phyloP scores from a whole-genome alignment of 306 rosid species.

The Vigna nakashimae region DNA sequence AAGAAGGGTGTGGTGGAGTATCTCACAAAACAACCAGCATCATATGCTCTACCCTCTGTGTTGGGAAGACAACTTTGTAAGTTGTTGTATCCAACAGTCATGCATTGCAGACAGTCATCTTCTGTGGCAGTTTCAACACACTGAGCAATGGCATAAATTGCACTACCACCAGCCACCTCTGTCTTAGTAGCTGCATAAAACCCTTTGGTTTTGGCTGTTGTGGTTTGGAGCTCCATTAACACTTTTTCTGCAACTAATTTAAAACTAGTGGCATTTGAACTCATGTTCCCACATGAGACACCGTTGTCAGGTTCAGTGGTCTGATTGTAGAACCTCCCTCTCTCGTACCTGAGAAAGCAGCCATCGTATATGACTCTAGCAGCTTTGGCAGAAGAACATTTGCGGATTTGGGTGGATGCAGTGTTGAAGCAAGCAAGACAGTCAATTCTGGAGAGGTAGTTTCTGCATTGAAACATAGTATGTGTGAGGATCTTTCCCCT shows the following conservation, averaged over 20 bases:
- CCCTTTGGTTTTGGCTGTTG: slow-evolving; percentile 49
- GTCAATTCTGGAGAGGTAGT: slow-evolving; percentile 60
- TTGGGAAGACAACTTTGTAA: slow-evolving; percentile 56
- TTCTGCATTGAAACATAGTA: slow-evolving; percentile 68
- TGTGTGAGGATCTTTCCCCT: slow-evolving; percentile 50
- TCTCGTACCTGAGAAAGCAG: too few species aligned
- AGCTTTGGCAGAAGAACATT: too few species aligned
- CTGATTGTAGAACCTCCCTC: too few species aligned
- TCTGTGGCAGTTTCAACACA: slow-evolving; percentile 56
- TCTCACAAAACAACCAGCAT: slow-evolving; percentile 73
- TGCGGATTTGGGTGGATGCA: slow-evolving; percentile 2
- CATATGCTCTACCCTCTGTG: slow-evolving; percentile 56
- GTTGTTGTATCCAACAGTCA: slow-evolving; percentile 49
- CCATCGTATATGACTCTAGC: too few species aligned
- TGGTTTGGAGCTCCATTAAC: slow-evolving; percentile 36
- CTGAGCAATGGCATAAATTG: slow-evolving; percentile 67
- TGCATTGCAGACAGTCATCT: slow-evolving; percentile 52
- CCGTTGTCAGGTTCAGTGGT: too few species aligned
- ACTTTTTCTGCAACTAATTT: not conserved
- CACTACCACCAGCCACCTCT: slow-evolving; percentile 13
- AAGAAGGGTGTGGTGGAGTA: slow-evolving; percentile 62
- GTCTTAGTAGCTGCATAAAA: slow-evolving; percentile 58
- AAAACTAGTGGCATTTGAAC: too few species aligned
- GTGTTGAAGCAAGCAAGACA: slow-evolving; percentile 62
- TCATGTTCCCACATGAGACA: too few species aligned